These are phyloP conservation scores for Mortierella hygrophila DNA, from an alignment of 192 early-diverging fungal species.

Conservation along the genomic window DNA sequence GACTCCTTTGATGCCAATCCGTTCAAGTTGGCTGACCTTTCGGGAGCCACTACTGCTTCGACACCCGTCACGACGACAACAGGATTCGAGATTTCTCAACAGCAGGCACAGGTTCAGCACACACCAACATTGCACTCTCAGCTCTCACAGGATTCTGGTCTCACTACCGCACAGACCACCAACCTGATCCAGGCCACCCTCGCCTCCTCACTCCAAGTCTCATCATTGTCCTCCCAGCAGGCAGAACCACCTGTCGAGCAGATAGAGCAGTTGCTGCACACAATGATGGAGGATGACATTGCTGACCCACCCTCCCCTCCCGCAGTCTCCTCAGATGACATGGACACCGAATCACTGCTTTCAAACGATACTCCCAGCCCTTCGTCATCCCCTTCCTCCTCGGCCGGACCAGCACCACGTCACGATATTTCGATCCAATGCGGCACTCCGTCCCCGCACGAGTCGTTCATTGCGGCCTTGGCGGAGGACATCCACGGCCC, in stretches of 20 bases:
- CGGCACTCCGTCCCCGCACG: constrained; percentile 23
- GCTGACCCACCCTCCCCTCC: constrained; percentile 51
- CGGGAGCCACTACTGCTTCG: not conserved
- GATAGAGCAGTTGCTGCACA: constrained; percentile 10
- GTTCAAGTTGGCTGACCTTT: constrained; percentile 24
- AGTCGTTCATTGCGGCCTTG: constrained; percentile 25
- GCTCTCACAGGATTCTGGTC: not conserved
- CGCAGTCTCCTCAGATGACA: constrained; percentile 50
- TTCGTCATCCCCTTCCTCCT: not conserved
- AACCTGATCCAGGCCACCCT: constrained; percentile 40
- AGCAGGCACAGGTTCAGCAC: not conserved
- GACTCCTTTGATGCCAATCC: constrained; percentile 4
- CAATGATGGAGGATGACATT: constrained; percentile 44
- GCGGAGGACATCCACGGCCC: constrained; percentile 1
- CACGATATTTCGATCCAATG: constrained; percentile 38
- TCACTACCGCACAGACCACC: constrained; percentile 23
- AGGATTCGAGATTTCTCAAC: not conserved
- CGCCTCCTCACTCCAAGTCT: constrained; percentile 20
- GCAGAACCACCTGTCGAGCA: not conserved
- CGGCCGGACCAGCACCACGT: not conserved
- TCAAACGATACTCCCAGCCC: constrained; percentile 33
- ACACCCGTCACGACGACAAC: not conserved
- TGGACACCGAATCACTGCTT: constrained; percentile 43
- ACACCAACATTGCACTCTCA: constrained; percentile 12
- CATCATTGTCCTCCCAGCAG: not conserved